Base-by-base conservation (phyloP, 108 stramenopile species). In the Pseudonitzschia delicatissima region DNA sequence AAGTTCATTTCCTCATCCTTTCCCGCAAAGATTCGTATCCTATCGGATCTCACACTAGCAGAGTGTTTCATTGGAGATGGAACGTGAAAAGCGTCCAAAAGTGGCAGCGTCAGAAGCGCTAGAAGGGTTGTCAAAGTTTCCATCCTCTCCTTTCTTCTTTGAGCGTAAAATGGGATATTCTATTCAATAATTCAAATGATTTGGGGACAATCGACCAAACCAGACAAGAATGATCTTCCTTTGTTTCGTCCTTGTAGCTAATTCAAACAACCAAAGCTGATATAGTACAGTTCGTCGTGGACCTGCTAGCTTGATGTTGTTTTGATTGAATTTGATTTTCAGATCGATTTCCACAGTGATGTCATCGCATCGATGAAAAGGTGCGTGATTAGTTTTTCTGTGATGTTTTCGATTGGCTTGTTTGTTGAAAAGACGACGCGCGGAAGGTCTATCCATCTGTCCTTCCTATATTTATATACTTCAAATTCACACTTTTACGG, bases 1-100 rank as follows among this genome's bases (percentile, higher is more conserved):
- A 42, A 40, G 45, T 64, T 55, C 29, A 31, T 11, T 31, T 55
- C 53, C 13, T 55, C 71, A 20, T 72, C 70, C 0, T 55, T 50
- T 40, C 45, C 57, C n/a, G 35, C 64, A 21, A 34, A 29, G 32
- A 21, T 9, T 21, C 6, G 45, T 4, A 45, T 25, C 17, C 45
- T 17, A n/a, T 45, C 18, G 15, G 5, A 3, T 45, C 45, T 13
- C 15, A n/a, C n/a, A n/a, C n/a, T n/a, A n/a, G n/a, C n/a, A n/a
- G n/a, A n/a, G n/a, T n/a, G n/a, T n/a, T n/a, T 4, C 45, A n/a
- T 12, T 45, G 45, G 18, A 4, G 45, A 15, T 6, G 47, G 2
- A 21, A 48, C 23, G 47, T 48, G 47, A 48, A 48, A 48, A 6
- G 20, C 47, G 47, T 48, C 47, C 9, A 23, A 48, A 2, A 17